phyloP scores from a whole-genome alignment of 352 stramenopile species.

The Phytophthora litchii region DNA sequence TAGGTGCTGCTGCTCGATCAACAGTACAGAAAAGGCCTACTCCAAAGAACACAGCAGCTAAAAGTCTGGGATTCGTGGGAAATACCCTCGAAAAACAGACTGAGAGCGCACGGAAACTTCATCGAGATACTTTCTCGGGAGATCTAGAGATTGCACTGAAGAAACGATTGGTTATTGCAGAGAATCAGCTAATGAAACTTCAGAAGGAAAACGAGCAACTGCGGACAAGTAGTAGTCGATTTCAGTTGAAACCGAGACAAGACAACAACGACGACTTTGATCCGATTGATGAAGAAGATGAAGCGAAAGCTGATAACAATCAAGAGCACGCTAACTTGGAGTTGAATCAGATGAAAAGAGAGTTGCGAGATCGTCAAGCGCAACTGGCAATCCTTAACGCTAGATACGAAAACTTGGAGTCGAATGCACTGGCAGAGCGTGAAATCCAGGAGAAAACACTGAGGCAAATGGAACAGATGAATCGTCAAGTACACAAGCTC shows the following conservation, averaged over 20 bases:
- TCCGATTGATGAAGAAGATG: constrained; percentile 38
- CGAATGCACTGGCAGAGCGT: constrained; percentile 75
- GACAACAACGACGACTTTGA: constrained; percentile 46
- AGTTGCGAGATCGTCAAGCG: constrained; percentile 82
- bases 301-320: neutral
- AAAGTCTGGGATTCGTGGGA: constrained; percentile 25
- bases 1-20: neutral
- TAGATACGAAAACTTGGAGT: constrained; percentile 89
- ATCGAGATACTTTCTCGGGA: constrained; percentile 55
- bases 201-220: constrained; percentile 77
- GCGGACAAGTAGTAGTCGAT: constrained; percentile 16
- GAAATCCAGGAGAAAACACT: constrained; percentile 92
- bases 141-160: constrained; percentile 80
- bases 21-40: constrained; percentile 18
- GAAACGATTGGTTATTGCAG: constrained; percentile 63
- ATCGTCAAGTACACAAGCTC: constrained; percentile 90
- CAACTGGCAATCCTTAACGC: constrained; percentile 87
- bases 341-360: constrained; percentile 65
- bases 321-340: constrained; percentile 35
- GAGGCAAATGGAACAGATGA: constrained; percentile 90
- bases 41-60: constrained; percentile 3
- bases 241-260: constrained; percentile 12
- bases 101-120: constrained; percentile 49
- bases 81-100: constrained; percentile 49
- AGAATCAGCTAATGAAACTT: constrained; percentile 73